Evolutionary conservation across 75 land plant genomes (phyloP).

Genomic region (Chamaecyparis obtusa): DNA sequence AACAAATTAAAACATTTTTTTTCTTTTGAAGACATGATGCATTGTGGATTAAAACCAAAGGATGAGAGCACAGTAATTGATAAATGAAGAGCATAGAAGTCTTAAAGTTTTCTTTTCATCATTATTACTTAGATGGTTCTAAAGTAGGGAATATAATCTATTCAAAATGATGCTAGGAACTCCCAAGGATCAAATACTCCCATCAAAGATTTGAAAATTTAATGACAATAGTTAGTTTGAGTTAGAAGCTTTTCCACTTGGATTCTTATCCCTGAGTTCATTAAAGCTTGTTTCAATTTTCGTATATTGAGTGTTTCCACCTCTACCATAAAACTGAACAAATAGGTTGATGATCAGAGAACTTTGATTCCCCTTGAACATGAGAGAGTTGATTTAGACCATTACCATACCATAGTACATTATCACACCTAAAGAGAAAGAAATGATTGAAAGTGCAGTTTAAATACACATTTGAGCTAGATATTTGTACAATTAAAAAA

Average conservation of each 20-base stretch:
- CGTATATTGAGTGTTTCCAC: constrained; percentile 36
- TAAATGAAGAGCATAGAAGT: too few species aligned
- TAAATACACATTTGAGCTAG: neutral
- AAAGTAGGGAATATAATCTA: too few species aligned
- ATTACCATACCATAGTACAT: constrained; percentile 55
- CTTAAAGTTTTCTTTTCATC: too few species aligned
- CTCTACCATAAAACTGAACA: constrained; percentile 41
- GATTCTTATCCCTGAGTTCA: constrained; percentile 15
- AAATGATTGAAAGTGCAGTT: neutral
- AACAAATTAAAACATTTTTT: too few species aligned
- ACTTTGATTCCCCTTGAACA: constrained; percentile 41
- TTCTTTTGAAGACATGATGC: too few species aligned
- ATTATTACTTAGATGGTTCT: too few species aligned
- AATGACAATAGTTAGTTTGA: constrained; percentile 26
- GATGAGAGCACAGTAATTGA: too few species aligned
- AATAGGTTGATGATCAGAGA: constrained; percentile 68
- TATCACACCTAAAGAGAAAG: constrained; percentile 39
- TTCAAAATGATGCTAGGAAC: neutral
- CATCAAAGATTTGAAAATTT: neutral
- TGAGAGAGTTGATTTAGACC: constrained; percentile 49
- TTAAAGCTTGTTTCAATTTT: constrained; percentile 28
- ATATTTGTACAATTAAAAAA: too few species aligned
- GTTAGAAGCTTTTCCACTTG: constrained; percentile 34
- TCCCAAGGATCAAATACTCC: neutral
- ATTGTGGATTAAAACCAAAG: too few species aligned